Base-by-base conservation (phyloP, 1,139 yeast species). In the Lodderomyces parapsilosis region DNA sequence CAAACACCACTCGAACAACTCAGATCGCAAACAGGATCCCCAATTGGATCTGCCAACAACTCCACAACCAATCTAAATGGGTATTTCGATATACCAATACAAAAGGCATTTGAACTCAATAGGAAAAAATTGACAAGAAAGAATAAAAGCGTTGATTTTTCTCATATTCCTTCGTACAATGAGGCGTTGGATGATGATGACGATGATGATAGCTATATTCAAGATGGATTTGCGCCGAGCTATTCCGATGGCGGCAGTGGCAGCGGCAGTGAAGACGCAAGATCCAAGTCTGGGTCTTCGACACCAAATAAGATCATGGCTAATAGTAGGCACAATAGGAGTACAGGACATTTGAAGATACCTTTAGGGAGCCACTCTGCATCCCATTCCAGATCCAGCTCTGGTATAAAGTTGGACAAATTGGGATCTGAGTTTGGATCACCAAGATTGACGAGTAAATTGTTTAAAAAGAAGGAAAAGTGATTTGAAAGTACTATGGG, bases 1-100 rank as follows among this genome's bases (percentile, higher is more conserved):
- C 68, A 63, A 43, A 59, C 71, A 7, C 76, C 76, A 0, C 46
- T 66, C 36, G 75, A 70, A 45, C 76, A 69, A 50, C 60, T 68
- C 19, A 56, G 71, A 23, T 55, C 59, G 18, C 62, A 60, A 38
- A 43, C 45, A 19, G 46, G 37, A 5, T 44, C 58, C 13, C 58
- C 60, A 5, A 38, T 51, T 7, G 49, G 47, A 30, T 53, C 64
- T 1, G 52, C 56, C 1, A 49, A 51, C 4, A 57, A 49, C 7
- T 55, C 68, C 1, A 43, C 47, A 11, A 49, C 47, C 1, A 53
- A 55, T 28, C 39, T 63, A 7, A 50, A 56, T 10, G 55, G 63
- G 10, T 66, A 66, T 49, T 65, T 67, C 48, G 68, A 64, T 33
- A 41, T 60, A 24, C 65, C 66, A 25, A 25, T 44, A 14, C 38